Conservation (phyloP, 495 filamentous ascomycete species). For the Parathielavia appendiculata region DNA sequence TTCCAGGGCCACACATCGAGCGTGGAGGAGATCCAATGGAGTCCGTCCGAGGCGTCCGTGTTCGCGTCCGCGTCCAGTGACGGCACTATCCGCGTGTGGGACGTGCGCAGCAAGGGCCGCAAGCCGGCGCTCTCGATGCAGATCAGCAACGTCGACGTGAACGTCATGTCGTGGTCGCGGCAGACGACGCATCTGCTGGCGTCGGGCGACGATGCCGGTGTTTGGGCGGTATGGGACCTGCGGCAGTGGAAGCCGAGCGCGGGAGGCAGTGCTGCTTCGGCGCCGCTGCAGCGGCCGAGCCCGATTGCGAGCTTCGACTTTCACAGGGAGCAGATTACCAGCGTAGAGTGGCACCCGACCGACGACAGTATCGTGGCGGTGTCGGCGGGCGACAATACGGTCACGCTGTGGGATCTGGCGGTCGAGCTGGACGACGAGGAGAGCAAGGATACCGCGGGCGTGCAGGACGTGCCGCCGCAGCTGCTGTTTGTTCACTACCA, state of each 20-base stretch:
- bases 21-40: conserved; percentile 96
- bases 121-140: conserved; percentile 80
- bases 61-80: conserved; percentile 91
- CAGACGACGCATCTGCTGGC: conserved; percentile 84
- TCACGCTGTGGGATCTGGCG: conserved; percentile 94
- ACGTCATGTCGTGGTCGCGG: conserved; percentile 90
- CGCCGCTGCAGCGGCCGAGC: conserved; percentile 44
- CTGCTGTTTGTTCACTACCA: conserved; percentile 95
- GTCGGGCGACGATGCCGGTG: conserved; percentile 88
- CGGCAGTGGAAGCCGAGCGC: conserved; percentile 78
- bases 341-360: conserved; percentile 93
- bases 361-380: conserved; percentile 94
- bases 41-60: conserved; percentile 81
- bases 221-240: conserved; percentile 95
- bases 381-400: conserved; percentile 85
- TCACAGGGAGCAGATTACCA: conserved; percentile 93
- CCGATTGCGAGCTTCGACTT: conserved; percentile 87
- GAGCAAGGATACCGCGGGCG: conserved; percentile 78
- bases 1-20: conserved; percentile 78
- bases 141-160: conserved; percentile 80
- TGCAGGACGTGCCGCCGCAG: conserved; percentile 88
- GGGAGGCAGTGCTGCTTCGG: conserved; percentile 26
- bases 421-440: conserved; percentile 97
- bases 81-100: conserved; percentile 92
- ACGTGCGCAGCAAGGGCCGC: conserved; percentile 81